Conservation (phyloP, 441 rosid genomes). For the Jatropha podagrica region DNA sequence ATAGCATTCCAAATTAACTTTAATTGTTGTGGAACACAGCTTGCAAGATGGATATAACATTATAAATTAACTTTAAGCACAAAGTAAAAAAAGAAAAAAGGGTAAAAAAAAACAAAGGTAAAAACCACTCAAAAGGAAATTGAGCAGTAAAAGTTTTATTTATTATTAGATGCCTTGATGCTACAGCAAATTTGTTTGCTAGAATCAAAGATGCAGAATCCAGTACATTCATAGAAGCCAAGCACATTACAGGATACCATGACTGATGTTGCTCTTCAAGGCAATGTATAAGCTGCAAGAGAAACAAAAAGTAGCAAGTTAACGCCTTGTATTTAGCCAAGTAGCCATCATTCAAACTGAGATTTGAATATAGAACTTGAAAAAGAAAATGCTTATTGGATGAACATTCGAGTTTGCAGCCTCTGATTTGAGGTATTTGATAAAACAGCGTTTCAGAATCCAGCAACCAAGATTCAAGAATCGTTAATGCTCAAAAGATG, state of each 20-base stretch:
- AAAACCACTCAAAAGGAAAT: neutral
- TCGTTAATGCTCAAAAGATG: too few relatives aligned
- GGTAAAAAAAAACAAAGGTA: neutral
- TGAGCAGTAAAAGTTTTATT: conserved; percentile 10
- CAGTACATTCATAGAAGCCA: neutral
- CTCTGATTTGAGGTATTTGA: too few relatives aligned
- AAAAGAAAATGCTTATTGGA: neutral
- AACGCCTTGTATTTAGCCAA: neutral
- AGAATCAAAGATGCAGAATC: conserved; percentile 15
- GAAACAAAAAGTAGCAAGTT: neutral
- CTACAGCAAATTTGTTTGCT: conserved; percentile 16
- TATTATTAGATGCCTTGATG: conserved; percentile 26
- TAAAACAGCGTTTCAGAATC: too few relatives aligned
- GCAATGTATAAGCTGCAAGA: conserved; percentile 69
- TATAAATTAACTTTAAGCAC: too few relatives aligned
- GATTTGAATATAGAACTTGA: neutral
- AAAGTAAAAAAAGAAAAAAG: too few relatives aligned
- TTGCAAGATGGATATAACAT: too few relatives aligned
- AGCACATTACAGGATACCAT: conserved; percentile 2
- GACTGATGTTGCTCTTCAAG: conserved; percentile 38
- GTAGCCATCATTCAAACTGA: neutral
- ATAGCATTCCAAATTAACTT: too few relatives aligned
- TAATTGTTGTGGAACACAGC: too few relatives aligned
- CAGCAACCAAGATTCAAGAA: too few relatives aligned
- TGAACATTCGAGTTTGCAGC: too few relatives aligned